Conservation (phyloP, 139 green algal species). For the Chlorella sorokiniana region DNA sequence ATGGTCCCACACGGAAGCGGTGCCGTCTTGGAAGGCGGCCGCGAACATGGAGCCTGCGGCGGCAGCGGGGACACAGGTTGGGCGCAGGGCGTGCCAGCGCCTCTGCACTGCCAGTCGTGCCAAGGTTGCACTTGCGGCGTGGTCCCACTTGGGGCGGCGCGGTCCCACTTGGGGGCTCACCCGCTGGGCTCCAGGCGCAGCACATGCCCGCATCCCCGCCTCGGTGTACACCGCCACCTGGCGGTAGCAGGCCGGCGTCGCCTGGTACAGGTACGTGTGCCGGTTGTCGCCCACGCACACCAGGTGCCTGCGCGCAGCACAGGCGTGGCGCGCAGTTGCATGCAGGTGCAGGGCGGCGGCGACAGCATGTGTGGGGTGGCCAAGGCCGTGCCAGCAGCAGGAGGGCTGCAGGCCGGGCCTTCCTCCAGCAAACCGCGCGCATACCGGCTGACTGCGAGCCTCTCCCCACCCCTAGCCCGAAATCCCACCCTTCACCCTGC, state of each 20-base stretch:
- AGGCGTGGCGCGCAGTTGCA: neutral
- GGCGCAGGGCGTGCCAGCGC: no score
- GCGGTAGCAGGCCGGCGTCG: conserved; percentile 49
- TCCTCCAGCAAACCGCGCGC: neutral
- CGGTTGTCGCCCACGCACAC: conserved; percentile 67
- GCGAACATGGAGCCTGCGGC: conserved; percentile 48
- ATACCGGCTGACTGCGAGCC: no score
- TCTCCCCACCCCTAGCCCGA: no score
- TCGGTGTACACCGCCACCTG: conserved; percentile 42
- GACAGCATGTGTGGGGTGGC: neutral
- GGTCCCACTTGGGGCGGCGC: no score
- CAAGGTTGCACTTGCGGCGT: no score
- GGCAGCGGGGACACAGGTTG: no score
- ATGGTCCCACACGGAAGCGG: conserved; percentile 57
- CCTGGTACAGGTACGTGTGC: conserved; percentile 45
- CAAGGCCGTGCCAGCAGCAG: neutral
- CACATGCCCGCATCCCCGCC: conserved; percentile 74
- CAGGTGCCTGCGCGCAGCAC: conserved; percentile 28
- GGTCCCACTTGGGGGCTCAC: neutral
- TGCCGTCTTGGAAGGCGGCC: conserved; percentile 60
- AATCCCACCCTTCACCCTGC: no score
- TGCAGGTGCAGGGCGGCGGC: neutral
- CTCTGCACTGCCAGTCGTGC: no score
- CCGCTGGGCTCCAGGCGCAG: conserved; percentile 56
- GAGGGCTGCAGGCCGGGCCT: neutral